A percentile compares a stretch with the other conserved stretches of the same genome.
phyloP scores from a whole-genome alignment of 768 basidiomycete genomes.

The Panellus pusillus region DNA sequence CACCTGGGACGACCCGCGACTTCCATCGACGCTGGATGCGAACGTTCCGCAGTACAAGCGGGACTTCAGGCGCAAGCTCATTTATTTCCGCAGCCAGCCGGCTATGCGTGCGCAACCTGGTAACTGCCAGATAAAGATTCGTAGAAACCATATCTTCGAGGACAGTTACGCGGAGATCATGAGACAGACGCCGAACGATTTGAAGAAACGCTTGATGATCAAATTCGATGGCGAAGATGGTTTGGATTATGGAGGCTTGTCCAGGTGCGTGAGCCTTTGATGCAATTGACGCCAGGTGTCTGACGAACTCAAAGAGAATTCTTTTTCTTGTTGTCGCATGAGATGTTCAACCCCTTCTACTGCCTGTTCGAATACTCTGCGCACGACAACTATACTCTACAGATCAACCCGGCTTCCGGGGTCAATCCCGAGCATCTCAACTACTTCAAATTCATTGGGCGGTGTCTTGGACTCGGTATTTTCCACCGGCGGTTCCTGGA shows the following conservation, averaged over 20 bases:
- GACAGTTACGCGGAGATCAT: slow-evolving; percentile 99
- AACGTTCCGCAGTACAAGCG: slow-evolving; percentile 99
- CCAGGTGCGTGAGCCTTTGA: slow-evolving; percentile 57
- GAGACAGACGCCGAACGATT: slow-evolving; percentile 96
- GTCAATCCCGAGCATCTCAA: slow-evolving; percentile 99
- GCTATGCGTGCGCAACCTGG: slow-evolving; percentile 98
- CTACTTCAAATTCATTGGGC: slow-evolving; percentile 99
- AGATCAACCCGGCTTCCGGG: slow-evolving; percentile 97
- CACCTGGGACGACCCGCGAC: slow-evolving; percentile 98
- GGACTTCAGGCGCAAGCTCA: slow-evolving; percentile 97
- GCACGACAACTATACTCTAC: slow-evolving; percentile 99
- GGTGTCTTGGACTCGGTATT: slow-evolving; percentile 92
- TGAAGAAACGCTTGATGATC: slow-evolving; percentile 99
- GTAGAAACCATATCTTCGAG: slow-evolving; percentile 98
- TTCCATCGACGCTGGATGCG: slow-evolving; percentile 91
- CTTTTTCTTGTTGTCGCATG: slow-evolving; percentile 99
- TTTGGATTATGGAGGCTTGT: slow-evolving; percentile 96
- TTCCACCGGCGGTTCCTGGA: slow-evolving; percentile 99
- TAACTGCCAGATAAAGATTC: slow-evolving; percentile 98
- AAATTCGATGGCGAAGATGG: slow-evolving; percentile 99
- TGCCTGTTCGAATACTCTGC: slow-evolving; percentile 99
- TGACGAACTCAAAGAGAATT: slow-evolving; percentile 71
- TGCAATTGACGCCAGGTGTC: slow-evolving; percentile 1
- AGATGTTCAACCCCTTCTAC: slow-evolving; percentile 99
- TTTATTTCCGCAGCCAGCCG: slow-evolving; percentile 98